Conservation (phyloP, 2,329 filamentous ascomycete genomes). For the Calonectria multiphialidica region DNA sequence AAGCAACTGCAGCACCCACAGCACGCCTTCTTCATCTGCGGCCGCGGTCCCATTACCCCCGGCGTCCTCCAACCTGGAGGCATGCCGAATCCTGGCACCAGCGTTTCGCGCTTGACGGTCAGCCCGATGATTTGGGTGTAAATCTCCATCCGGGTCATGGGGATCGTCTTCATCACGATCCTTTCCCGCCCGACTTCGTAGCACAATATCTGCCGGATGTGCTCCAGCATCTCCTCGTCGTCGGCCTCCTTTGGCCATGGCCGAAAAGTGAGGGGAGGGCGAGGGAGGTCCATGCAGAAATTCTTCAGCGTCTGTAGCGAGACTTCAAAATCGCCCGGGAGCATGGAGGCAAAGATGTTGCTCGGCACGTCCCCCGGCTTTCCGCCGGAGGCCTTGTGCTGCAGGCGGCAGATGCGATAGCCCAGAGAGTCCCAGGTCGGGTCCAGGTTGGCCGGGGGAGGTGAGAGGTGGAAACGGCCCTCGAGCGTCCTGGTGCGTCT, state of each 20-base stretch:
- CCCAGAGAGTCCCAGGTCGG: not conserved
- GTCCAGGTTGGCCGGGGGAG: not conserved
- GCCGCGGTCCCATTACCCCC: not conserved
- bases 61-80: not conserved
- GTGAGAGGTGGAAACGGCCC: not conserved
- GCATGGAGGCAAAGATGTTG: not conserved
- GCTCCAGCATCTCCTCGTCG: not conserved
- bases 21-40: not conserved
- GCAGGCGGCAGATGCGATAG: conserved; percentile 4
- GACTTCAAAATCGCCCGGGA: not conserved
- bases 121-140: not conserved
- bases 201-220: not conserved
- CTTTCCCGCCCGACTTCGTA: not conserved
- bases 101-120: not conserved
- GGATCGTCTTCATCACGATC: not conserved
- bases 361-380: not conserved
- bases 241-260: not conserved
- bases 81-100: not conserved
- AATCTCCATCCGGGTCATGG: not conserved
- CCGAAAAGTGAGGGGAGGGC: not conserved
- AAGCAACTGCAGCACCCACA: conserved; percentile 14
- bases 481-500: not conserved
- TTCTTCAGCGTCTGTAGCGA: not conserved
- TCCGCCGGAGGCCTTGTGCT: not conserved
- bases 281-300: not conserved